These are phyloP conservation scores for Eustoma russellianum DNA, from an alignment of 257 asterid species.

Conservation along the genomic window DNA sequence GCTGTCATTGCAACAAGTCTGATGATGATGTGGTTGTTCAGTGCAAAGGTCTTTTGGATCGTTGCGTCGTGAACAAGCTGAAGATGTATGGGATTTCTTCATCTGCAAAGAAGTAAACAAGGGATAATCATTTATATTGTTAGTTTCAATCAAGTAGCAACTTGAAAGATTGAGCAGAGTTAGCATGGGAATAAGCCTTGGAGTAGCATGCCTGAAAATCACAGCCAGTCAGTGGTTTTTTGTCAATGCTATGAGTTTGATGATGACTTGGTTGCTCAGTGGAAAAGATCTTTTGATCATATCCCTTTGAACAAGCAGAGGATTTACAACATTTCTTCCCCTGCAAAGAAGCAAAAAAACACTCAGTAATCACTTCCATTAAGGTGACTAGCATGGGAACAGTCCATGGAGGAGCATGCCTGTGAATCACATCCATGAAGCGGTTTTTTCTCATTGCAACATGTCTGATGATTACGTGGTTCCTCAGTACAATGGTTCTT, in stretches of 20 bases:
- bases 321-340: neutral
- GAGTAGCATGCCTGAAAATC: constrained; percentile 15
- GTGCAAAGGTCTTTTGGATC: too few species aligned
- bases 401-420: constrained; percentile 12
- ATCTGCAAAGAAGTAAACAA: constrained; percentile 9
- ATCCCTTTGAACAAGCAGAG: too few species aligned
- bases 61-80: too few species aligned
- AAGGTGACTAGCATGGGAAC: constrained; percentile 1
- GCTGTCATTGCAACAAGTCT: neutral
- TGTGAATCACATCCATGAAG: constrained; percentile 3
- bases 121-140: constrained; percentile 10
- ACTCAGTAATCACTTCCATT: constrained; percentile 5
- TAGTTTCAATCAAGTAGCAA: constrained; percentile 6
- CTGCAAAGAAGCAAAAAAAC: constrained; percentile 9
- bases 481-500: constrained; percentile 1
- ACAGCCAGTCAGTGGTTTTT: constrained; percentile 15
- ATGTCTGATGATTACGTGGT: constrained; percentile 7
- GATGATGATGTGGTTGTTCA: too few species aligned
- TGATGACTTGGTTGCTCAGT: too few species aligned
- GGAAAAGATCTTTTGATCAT: too few species aligned
- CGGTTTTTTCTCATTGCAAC: constrained; percentile 17
- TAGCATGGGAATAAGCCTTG: constrained; percentile 5
- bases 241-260: neutral
- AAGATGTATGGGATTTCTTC: neutral
- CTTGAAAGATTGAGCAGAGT: constrained; percentile 2